phyloP scores from a whole-genome alignment of 1,284 basidiomycete species.

The Cryptococcus floricola region DNA sequence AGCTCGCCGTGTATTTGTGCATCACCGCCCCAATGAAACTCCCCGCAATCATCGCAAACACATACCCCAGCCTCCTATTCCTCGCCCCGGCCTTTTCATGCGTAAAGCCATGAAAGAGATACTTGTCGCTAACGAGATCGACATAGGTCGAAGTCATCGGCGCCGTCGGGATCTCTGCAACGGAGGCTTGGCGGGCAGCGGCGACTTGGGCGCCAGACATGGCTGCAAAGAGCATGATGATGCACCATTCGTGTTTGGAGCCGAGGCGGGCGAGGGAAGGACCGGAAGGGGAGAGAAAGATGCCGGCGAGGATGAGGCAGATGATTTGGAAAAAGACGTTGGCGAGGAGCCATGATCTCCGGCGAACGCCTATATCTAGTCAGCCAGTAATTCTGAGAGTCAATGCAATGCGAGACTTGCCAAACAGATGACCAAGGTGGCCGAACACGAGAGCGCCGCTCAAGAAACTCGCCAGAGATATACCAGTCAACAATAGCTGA shows the following conservation, averaged over 20 bases:
- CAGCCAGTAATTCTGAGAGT: not conserved
- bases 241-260: conserved; percentile 34
- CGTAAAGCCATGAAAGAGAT: conserved; percentile 30
- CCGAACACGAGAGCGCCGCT: conserved; percentile 37
- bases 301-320: conserved; percentile 26
- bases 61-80: conserved; percentile 38
- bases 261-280: conserved; percentile 21
- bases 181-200: conserved; percentile 36
- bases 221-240: conserved; percentile 39
- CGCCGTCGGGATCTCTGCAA: conserved; percentile 39
- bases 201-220: conserved; percentile 48
- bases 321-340: conserved; percentile 27
- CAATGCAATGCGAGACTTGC: conserved; percentile 16
- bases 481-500: conserved; percentile 32
- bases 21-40: conserved; percentile 39
- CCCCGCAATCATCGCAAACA: conserved; percentile 38
- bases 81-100: conserved; percentile 28
- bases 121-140: conserved; percentile 43
- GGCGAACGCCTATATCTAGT: conserved; percentile 24
- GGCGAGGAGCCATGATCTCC: conserved; percentile 36
- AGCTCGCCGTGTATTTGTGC: conserved; percentile 32
- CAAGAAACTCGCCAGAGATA: conserved; percentile 40
- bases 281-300: conserved; percentile 34
- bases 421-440: conserved; percentile 39
- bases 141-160: conserved; percentile 46